Base-by-base conservation (phyloP, 352 stramenopile genomes). In the Pythium sp. region DNA sequence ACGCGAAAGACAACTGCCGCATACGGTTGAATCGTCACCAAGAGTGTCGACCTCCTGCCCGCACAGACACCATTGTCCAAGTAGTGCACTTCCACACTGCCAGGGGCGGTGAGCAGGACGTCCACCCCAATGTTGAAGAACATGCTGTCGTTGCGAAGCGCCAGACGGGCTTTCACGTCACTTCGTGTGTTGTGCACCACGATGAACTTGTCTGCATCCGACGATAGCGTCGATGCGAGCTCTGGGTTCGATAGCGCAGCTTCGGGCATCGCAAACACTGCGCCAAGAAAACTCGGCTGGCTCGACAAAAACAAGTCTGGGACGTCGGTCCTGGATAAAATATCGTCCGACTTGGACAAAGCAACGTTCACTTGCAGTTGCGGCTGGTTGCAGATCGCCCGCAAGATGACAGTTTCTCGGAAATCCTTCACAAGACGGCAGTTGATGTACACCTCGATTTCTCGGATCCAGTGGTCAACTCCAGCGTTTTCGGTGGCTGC, bases 391-490 rank as follows among this genome's bases (percentile, higher is more conserved):
- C 88, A 96, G 24, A 93, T 85, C 3, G 86, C 86, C 9, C 82
- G 82, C 11, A 96, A 69, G 32, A 92, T 78, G 0, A 96, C 88
- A 0, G 85, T 96, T 71, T 96, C 88, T 22, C 88, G 79, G 55
- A 96, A 96, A 67, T 96, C 88, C 69, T 94, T 94, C 34, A 96
- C 88, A 18, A 96, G 75, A 46, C 88, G 88, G 57, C 88, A 96
- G 72, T 89, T 96, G 53, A 96, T 76, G 58, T 96, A 96, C 20
- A 94, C 84, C 67, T 96, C 88, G 46, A 96, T 89, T 67, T 94
- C 87, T 54, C 86, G 85, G n/a, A 82, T 75, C 86, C 88, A 96
- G 15, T 80, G 77, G 24, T 91, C 84, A 24, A 64, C 58, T 5
- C 66, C 57, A 14, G 64, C 49, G 22, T 69, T 58, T 3, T 15